phyloP scores from a whole-genome alignment of 148 eudicot genomes.

The Talinum fruticosum region DNA sequence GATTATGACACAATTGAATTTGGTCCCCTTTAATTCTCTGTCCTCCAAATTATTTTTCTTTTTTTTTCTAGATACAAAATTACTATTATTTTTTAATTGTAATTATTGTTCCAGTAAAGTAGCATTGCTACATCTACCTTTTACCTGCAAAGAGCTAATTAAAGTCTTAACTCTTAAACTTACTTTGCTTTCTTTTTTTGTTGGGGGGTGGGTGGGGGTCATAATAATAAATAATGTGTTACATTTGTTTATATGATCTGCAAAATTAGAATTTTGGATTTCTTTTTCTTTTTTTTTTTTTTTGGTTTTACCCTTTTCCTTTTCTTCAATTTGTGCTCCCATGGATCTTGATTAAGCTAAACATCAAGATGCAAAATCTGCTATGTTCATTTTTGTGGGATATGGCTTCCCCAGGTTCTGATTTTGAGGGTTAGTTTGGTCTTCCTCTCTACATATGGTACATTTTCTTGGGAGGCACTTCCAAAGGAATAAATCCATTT shows the following conservation, averaged over 20 bases:
- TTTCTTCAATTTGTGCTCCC: background rate
- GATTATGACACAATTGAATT: constrained; percentile 33
- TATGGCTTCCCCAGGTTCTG: background rate
- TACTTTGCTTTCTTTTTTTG: constrained; percentile 17
- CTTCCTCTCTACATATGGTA: background rate
- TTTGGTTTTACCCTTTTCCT: too few species aligned
- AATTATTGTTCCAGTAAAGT: background rate
- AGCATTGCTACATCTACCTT: constrained; percentile 19
- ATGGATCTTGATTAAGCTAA: background rate
- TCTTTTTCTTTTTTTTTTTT: too few species aligned
- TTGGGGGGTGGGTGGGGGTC: background rate
- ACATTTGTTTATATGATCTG: background rate
- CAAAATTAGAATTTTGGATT: background rate
- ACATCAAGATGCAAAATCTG: background rate
- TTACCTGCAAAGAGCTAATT: constrained; percentile 30
- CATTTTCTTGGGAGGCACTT: background rate
- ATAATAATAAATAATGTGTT: too few species aligned
- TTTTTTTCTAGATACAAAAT: too few species aligned
- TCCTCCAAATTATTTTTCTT: constrained; percentile 2
- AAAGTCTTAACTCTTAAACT: background rate
- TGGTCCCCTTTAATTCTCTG: background rate
- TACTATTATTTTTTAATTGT: background rate
- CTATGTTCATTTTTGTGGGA: background rate
- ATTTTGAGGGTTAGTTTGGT: background rate
- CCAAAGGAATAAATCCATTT: background rate